Evolutionary conservation across 140 eudicot genomes (phyloP).

Genomic region (Oenanthe javanica): DNA sequence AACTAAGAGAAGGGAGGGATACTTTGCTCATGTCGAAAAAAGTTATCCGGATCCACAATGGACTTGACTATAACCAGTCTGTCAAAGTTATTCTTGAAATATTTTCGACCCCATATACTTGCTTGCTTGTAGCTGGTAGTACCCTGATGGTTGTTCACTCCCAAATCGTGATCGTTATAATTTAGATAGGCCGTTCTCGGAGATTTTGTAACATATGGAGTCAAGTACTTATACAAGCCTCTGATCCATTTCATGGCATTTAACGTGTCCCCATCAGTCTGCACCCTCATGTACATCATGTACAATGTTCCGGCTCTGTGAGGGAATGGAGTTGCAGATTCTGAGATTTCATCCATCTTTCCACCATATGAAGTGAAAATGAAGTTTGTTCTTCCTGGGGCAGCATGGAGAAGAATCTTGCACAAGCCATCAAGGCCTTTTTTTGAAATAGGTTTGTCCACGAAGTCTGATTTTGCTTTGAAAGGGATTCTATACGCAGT

Average conservation of each 20-base stretch:
- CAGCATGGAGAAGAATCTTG: background rate
- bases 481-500: background rate
- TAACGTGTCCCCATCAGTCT: background rate
- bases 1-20: background rate
- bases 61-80: background rate
- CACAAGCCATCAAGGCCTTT: background rate
- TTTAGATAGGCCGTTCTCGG: background rate
- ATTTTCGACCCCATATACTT: background rate
- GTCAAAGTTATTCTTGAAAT: background rate
- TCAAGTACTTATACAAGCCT: background rate
- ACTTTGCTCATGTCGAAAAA: background rate
- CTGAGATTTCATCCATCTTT: background rate
- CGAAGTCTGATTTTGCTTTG: background rate
- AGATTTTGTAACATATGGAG: background rate
- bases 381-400: background rate
- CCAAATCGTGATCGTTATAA: background rate
- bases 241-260: background rate
- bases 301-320: background rate
- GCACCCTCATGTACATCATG: background rate
- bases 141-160: background rate
- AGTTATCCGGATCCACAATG: background rate
- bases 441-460: background rate
- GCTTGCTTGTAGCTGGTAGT: background rate
- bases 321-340: background rate
- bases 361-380: background rate